These are phyloP conservation scores for Grosmannia serpens DNA, from an alignment of 2,329 filamentous ascomycete genomes.

Conservation along the genomic window DNA sequence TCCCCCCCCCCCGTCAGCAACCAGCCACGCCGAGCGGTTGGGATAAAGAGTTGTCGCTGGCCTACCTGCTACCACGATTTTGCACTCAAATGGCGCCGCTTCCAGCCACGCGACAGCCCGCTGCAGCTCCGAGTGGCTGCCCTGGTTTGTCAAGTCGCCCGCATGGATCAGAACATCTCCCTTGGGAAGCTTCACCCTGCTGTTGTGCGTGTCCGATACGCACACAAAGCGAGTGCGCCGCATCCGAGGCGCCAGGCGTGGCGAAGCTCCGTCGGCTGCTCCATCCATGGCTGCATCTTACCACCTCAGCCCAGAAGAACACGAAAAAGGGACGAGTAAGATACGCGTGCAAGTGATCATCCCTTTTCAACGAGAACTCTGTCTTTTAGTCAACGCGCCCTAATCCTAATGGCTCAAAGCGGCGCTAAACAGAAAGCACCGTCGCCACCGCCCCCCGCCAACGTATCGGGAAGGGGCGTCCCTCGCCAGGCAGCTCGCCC, in stretches of 20 bases:
- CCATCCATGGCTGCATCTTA: not conserved
- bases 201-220: constrained; percentile 67
- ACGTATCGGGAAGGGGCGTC: not conserved
- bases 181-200: constrained; percentile 49
- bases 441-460: not conserved
- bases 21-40: not conserved
- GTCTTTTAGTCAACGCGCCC: no score
- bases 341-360: no score
- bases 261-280: not conserved
- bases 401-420: no score
- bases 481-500: not conserved
- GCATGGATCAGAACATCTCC: constrained; percentile 69
- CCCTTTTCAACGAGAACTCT: no score
- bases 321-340: no score
- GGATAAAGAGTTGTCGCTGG: not conserved
- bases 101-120: constrained; percentile 52
- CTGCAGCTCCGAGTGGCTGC: constrained; percentile 37
- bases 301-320: not conserved
- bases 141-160: constrained; percentile 66
- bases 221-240: constrained; percentile 56
- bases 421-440: not conserved
- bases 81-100: constrained; percentile 54
- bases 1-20: not conserved
- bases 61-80: constrained; percentile 58
- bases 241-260: not conserved